Base-by-base conservation (phyloP, 768 basidiomycete species). In the Mycena epipterygia region DNA sequence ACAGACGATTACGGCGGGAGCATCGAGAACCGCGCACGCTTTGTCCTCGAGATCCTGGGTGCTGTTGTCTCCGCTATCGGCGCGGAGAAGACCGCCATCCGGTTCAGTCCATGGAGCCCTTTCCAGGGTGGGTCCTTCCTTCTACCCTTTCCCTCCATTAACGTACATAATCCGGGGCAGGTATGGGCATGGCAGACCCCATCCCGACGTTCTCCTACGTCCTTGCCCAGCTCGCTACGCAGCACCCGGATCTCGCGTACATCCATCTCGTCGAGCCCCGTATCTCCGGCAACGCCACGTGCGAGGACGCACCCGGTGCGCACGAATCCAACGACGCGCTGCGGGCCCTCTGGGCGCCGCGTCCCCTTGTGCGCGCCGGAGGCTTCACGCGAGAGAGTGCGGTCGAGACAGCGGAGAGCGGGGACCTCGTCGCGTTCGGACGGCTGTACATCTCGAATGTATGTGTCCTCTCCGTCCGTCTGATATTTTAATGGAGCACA, bases 1-100 rank as follows among this genome's bases (percentile, higher is more conserved):
- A 68, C 65, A 70, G 88, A 89, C 75, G 79, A 83, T 49, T 90
- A 87, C 73, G 89, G 89, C 6, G 89, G 89, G 3, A 76, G 76
- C n/a, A 71, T 88, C 39, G 81, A 84, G 69, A 88, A 89, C 75
- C 82, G 89, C 29, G 75, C 78, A 14, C 82, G 86, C 0, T 84
- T 90, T 75, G 60, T 81, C 2, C 77, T 86, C 12, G 84, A 87
- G 73, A 82, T 85, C 66, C 76, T 85, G 39, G 67, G 82, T 8
- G 85, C 85, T 17, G 81, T 88, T 27, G 74, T 73, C 55, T 74
- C 76, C 11, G 82, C 81, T 1, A 79, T 89, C 42, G 88, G 88
- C 4, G 71, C 77, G 30, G 81, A 84, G 35, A 79, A 78, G n/a
- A 79, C n/a, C 11, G 84, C 80, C 4, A 77, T 88, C 59, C 82